phyloP scores from a whole-genome alignment of 192 early-diverging fungal genomes.

The Coemansia sp. region DNA sequence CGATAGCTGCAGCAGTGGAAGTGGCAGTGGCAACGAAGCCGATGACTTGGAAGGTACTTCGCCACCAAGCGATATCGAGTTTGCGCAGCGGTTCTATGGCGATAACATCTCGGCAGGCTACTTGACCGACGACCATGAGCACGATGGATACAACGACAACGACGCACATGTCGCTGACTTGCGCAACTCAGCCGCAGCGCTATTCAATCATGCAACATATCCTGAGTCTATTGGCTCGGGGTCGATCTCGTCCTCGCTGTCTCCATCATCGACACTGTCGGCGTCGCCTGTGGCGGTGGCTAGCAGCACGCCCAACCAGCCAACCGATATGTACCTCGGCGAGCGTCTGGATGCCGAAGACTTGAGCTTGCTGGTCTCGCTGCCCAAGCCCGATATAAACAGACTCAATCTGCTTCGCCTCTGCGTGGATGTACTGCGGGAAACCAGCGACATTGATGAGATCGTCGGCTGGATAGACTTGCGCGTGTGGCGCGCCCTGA shows the following conservation, averaged over 20 bases:
- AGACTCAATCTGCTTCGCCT: conserved; percentile 45
- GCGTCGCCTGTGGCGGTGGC: conserved; percentile 50
- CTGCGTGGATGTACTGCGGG: conserved; percentile 48
- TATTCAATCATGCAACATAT: conserved; percentile 34
- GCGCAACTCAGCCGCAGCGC: conserved; percentile 45
- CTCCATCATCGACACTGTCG: conserved; percentile 55
- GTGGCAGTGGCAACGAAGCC: conserved; percentile 6
- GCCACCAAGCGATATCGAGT: not conserved
- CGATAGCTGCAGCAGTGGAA: conserved; percentile 9
- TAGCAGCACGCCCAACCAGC: conserved; percentile 43
- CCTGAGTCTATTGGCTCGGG: conserved; percentile 45
- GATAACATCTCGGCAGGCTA: conserved; percentile 7
- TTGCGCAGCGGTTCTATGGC: not conserved
- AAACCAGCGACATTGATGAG: conserved; percentile 48
- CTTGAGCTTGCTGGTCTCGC: conserved; percentile 28
- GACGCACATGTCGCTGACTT: conserved; percentile 29
- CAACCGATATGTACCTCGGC: conserved; percentile 10
- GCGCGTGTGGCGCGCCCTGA: conserved; percentile 53
- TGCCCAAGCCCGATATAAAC: conserved; percentile 45
- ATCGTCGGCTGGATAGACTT: conserved; percentile 53
- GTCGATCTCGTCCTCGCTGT: conserved; percentile 52
- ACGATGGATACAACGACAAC: conserved; percentile 15
- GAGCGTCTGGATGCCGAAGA: conserved; percentile 48
- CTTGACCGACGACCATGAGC: conserved; percentile 5
- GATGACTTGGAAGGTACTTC: not conserved